These are phyloP conservation scores for Saccharomycopsis guyanensis DNA, from an alignment of 805 yeast species.

Conservation along the genomic window DNA sequence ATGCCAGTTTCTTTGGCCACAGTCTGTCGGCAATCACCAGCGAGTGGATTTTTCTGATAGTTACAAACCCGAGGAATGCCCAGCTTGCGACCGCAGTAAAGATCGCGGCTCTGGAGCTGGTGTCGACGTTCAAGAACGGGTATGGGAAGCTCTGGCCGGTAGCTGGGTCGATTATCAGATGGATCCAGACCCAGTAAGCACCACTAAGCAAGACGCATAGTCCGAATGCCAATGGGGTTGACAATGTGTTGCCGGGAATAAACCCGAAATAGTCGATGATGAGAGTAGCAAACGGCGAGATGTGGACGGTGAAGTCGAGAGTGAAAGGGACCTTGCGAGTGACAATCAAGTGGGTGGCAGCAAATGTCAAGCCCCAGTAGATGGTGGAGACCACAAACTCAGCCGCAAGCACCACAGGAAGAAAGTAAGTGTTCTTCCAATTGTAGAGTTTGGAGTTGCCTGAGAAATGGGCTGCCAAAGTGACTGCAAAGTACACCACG, in stretches of 20 bases:
- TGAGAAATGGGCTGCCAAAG: constrained; percentile 4
- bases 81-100: constrained; percentile 10
- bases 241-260: not conserved
- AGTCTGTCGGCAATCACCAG: not conserved
- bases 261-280: constrained; percentile 2
- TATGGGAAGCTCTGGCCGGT: constrained; percentile 20
- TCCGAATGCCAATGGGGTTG: constrained; percentile 1
- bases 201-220: constrained; percentile 7
- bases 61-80: constrained; percentile 15
- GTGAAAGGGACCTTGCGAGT: constrained; percentile 6
- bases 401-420: constrained; percentile 48
- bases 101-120: constrained; percentile 9
- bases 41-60: constrained; percentile 2
- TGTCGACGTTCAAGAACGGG: constrained; percentile 19
- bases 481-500: constrained; percentile 31
- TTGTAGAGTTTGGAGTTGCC: constrained; percentile 23
- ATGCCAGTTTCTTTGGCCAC: too few relatives aligned
- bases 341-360: constrained; percentile 42
- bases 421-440: constrained; percentile 33
- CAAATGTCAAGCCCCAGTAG: constrained; percentile 63
- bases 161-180: constrained; percentile 10
- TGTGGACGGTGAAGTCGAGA: constrained; percentile 18
- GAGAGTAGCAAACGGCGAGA: constrained; percentile 14
- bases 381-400: constrained; percentile 56
- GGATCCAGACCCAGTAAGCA: constrained; percentile 20